Percentiles rank a stretch among this genome's conserved stretches.
These are phyloP conservation scores for Secale cereale DNA, from an alignment of 176 grass and related monocot genomes.

Conservation along the genomic window DNA sequence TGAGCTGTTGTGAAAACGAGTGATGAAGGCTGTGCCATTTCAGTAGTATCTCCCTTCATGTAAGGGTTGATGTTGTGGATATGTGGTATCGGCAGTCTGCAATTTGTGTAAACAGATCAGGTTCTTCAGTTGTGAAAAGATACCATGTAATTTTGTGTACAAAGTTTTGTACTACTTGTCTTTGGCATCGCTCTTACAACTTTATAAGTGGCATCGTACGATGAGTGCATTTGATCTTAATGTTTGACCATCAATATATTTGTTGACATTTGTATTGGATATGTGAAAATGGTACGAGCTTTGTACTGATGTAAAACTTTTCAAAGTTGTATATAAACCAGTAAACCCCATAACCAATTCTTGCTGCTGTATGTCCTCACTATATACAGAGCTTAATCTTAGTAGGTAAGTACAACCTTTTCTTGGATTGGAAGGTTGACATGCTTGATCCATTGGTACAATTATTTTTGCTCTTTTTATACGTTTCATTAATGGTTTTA, in stretches of 20 bases:
- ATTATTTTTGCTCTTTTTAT: neutral
- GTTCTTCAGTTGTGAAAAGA: neutral
- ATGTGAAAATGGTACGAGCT: neutral
- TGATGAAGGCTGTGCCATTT: neutral
- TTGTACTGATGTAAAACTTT: neutral
- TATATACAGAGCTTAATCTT: neutral
- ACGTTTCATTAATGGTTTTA: conserved; percentile 5
- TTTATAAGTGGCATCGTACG: neutral
- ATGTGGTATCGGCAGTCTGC: neutral
- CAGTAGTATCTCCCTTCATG: neutral
- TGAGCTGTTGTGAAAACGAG: no score
- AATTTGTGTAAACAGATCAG: neutral
- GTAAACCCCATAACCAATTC: neutral
- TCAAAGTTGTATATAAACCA: neutral
- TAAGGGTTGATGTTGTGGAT: neutral
- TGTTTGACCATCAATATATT: neutral
- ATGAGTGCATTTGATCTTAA: neutral
- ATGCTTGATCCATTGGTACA: neutral
- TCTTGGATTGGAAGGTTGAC: neutral
- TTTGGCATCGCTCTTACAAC: neutral
- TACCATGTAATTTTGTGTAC: neutral
- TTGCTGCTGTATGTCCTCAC: neutral
- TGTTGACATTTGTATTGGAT: neutral
- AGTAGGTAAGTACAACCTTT: neutral
- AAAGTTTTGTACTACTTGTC: neutral